Base-by-base conservation (phyloP, 345 rosid species). In the Rhizophora mangle region DNA sequence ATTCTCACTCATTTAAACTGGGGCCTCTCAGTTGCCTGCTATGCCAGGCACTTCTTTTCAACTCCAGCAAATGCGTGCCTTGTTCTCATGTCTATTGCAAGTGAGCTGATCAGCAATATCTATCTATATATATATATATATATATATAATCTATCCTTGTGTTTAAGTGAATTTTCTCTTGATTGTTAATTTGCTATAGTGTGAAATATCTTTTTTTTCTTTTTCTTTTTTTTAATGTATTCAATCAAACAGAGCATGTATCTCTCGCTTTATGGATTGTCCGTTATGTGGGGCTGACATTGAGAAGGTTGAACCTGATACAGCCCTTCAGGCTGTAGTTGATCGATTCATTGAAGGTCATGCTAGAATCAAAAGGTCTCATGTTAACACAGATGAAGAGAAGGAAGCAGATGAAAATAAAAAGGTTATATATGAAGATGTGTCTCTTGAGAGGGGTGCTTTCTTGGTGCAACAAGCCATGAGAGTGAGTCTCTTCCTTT, bases 281-380 rank as follows among this genome's bases (percentile, higher is more conserved):
- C 99, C 98, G 4, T 66, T 96, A 24, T 96, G 99, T 37, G 99
- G 99, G 63, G 93, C 98, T 84, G 98, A 96, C 74, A 88, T 95
- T 8, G 96, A 89, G 76, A 82, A 84, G 81, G 77, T 80, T 63
- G 94, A 92, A 81, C 77, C 89, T 63, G 97, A 96, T 70, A 66
- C 74, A 21, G 77, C 80, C 71, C 97, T 92, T 65, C 99, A 95
- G 82, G 75, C 76, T 70, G 78, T 73, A 63, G 99, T 95, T 36
- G 99, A 95, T 71, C 91, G 80, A 16, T 95, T 95, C 75, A 88
- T 95, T 24, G 89, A 95, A 60, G 99, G 99, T 26, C 99, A 95
- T 83, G 99, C 96, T 60, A 81, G 97, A 74, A 95, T 90, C 77
- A 95, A 90, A 82, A 86, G 99, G 84, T 75, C 90, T 74, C 82